Base-by-base conservation (phyloP, 2,329 filamentous ascomycete species). In the Pseudogymnoascus sp. region DNA sequence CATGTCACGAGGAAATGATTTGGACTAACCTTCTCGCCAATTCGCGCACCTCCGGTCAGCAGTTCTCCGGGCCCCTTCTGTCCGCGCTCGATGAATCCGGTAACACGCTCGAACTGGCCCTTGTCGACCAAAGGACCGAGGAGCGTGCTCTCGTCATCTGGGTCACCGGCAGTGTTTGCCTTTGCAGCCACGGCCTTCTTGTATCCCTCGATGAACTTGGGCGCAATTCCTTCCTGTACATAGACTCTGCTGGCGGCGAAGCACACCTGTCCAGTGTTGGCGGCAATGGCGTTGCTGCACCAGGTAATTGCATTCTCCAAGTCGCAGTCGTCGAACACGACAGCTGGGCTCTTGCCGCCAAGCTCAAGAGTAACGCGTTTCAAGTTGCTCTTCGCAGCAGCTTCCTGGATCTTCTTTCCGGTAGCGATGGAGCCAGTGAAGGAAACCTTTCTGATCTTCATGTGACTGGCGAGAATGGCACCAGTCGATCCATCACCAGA, bases 181-280 rank as follows among this genome's bases (percentile, higher is more conserved):
- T 72, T 73, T 57, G 79, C 73, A 74, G 77, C 79, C 77, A 90
- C 84, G 66, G 86, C 86, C 64, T 81, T 77, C 18, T 88, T 75
- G 31, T 90, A 78, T 0, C 75, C 75, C 64, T 78, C 77, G 64
- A 89, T 82, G 69, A 91, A 91, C 7, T 76, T 77, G 18, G 78
- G 68, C 67, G 88, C 86, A 73, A 88, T 80, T 37, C 73, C 71
- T 57, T 79, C 75, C 1, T 87, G 87, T 3, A 91, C 82, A 72
- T 90, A 90, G 7, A 91, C 86, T 2, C 88, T 78, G 0, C 86
- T 89, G 5, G 86, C 87, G 67, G 90, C 90, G 36, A 87, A 89
- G 77, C 88, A 91, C 59, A 90, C 86, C 73, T 91, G 88, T 16
- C 88, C 88, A 0, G 85, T 85, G 69, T 90, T 90, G 63, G 84